Evolutionary conservation across 257 asterid species (phyloP), one percentile per base, ranked within the genome.

Genomic region (Solanum sitiens): DNA sequence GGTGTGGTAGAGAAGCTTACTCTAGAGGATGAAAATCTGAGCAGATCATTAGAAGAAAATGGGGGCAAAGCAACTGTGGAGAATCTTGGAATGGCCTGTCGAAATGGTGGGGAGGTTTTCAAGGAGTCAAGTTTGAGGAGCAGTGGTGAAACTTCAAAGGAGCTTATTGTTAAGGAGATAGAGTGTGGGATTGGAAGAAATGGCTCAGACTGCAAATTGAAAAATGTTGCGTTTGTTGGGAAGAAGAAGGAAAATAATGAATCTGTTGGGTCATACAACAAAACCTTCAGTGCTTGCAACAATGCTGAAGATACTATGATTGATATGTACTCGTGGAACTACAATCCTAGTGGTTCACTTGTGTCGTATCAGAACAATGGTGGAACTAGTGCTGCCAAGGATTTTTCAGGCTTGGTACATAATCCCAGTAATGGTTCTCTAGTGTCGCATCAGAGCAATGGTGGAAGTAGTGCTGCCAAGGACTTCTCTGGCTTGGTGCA

Each of bases 81-180:
- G 83, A 84, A 59, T 85, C 85, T 32, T 18, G 74, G 88, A 18
- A 67, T 30, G 84, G 15, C 40, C 23, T 15, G 39, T 87, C 68
- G 45, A 39, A 84, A 25, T 44, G 86, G 53, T 56, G 83, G 40
- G 59, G 50, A 42, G 40, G 84, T 70, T 56, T 12, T 27, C 44
- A 85, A 68, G 83, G 83, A 85, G 39, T 77, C 90, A n/a, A 59
- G 91, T 88, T 90, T 68, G 12, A 72, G 53, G 76, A 70, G 72
- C 67, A 84, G 83, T 37, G 85, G 39, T n/a, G 91, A 77, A 61
- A 82, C 73, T 47, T 85, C 89, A 7, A 89, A 89, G 87, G 90
- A 89, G 87, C 87, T 89, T n/a, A 89, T 89, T 5, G 50, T 86
- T 44, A 88, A 86, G 30, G 90, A 88, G 83, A 86, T 88, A 88